Percentiles rank a stretch among this genome's conserved stretches.
Evolutionary conservation across 768 basidiomycete genomes (phyloP).

Genomic region (Agaricus sinodeliciosus): DNA sequence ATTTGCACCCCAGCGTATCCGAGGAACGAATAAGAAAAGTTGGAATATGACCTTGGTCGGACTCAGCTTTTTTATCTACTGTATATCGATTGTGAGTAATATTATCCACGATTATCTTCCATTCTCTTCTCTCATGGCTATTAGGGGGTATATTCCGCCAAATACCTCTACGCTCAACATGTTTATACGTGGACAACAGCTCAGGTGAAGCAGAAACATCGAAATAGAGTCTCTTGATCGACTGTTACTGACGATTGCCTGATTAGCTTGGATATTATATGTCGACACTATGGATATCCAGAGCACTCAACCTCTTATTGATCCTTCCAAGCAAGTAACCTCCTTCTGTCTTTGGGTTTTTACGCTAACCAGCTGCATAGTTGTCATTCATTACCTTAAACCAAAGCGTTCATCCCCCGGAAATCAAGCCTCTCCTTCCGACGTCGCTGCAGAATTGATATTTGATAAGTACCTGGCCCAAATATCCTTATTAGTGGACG

Average conservation of each 20-base stretch:
- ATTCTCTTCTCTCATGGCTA: conserved; percentile 3
- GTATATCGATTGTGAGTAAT: conserved; percentile 54
- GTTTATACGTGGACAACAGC: conserved; percentile 63
- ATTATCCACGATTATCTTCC: neutral
- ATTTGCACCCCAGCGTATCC: conserved; percentile 53
- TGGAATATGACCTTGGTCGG: conserved; percentile 74
- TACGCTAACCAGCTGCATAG: conserved; percentile 23
- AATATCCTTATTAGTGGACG: conserved; percentile 60
- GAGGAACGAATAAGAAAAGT: conserved; percentile 42
- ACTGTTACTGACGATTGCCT: conserved; percentile 3
- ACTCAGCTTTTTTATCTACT: conserved; percentile 52
- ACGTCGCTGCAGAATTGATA: conserved; percentile 52
- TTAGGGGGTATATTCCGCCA: conserved; percentile 65
- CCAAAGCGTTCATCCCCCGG: conserved; percentile 29
- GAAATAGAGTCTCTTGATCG: neutral
- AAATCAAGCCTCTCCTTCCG: conserved; percentile 26
- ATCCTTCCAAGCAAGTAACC: conserved; percentile 56
- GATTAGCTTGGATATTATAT: conserved; percentile 66
- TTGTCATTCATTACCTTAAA: conserved; percentile 58
- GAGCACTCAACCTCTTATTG: conserved; percentile 60
- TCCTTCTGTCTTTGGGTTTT: neutral
- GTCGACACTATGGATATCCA: conserved; percentile 56
- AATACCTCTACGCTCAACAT: conserved; percentile 75
- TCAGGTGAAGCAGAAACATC: conserved; percentile 24
- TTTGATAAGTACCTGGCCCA: conserved; percentile 68